These are phyloP conservation scores for Rubroboletus satanas DNA, from an alignment of 768 basidiomycete genomes.

Conservation along the genomic window DNA sequence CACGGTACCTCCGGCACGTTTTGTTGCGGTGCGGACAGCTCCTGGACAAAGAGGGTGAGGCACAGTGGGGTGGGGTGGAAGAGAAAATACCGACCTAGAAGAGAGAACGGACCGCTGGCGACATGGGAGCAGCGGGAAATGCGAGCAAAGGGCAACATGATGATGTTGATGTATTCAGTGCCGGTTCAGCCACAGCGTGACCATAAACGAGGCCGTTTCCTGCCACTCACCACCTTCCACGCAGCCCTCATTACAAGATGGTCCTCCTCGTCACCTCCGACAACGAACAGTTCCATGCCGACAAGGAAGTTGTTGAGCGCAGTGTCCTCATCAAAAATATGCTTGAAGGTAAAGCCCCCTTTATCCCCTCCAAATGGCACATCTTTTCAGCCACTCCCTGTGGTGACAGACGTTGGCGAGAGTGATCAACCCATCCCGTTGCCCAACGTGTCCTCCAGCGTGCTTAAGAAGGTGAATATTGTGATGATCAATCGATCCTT, in stretches of 20 bases:
- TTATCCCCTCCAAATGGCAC: neutral
- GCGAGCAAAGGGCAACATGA: constrained; percentile 27
- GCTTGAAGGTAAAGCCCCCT: constrained; percentile 75
- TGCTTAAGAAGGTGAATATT: constrained; percentile 77
- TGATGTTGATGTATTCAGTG: neutral
- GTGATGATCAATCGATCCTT: neutral
- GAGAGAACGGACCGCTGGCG: constrained; percentile 48
- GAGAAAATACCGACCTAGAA: constrained; percentile 26
- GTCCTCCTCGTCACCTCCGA: constrained; percentile 91
- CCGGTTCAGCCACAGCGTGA: constrained; percentile 8
- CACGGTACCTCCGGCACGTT: constrained; percentile 91
- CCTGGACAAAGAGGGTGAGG: constrained; percentile 32
- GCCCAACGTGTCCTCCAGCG: constrained; percentile 89
- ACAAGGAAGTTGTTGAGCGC: constrained; percentile 93
- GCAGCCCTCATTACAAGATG: constrained; percentile 42
- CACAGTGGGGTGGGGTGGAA: neutral
- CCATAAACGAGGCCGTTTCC: constrained; percentile 1
- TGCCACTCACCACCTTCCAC: constrained; percentile 3
- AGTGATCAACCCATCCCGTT: constrained; percentile 91
- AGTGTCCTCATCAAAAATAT: constrained; percentile 98
- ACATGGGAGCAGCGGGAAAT: constrained; percentile 42
- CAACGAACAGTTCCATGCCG: constrained; percentile 90
- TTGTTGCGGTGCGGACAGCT: constrained; percentile 89
- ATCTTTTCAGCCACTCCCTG: neutral
- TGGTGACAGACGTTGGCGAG: constrained; percentile 79